Evolutionary conservation across 2,329 filamentous ascomycete species (phyloP), one percentile per base, ranked within the genome.

Genomic region (Passalora sequoiae): DNA sequence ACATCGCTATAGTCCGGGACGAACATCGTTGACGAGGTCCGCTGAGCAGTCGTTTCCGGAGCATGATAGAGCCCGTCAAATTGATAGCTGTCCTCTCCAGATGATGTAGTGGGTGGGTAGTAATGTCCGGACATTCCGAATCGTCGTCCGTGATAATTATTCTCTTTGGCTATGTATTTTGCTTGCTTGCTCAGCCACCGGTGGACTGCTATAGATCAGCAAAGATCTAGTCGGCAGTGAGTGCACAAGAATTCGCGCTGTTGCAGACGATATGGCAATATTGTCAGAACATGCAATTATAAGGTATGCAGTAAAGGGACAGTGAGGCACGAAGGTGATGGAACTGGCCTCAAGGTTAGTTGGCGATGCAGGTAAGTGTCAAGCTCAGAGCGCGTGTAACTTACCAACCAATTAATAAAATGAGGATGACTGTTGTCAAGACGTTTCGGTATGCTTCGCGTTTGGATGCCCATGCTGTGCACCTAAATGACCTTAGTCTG

Each of bases 91-190:
- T 31, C 28, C 24, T 40, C 38, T 19, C 20, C 28, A 5, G 38
- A 29, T 10, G 15, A 4, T 4, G 38, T 20, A 6, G 38, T 36
- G 15, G 20, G 12, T 3, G 54, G 46, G 22, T 44, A 49, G 39
- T 43, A 55, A 36, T 54, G 51, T n/a, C 46, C 42, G 4, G 54
- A 56, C 51, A 53, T 56, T 13, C 39, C 47, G 25, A 21, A 41
- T 21, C 15, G 27, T 13, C n/a, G 24, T 3, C 6, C 20, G 12
- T 19, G 16, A 19, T 40, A n/a, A 4, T 25, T 22, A 13, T 12
- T 7, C 9, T 39, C 15, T 28, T 8, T 16, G 7, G 10, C n/a
- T 12, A 30, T n/a, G n/a, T n/a, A n/a, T n/a, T n/a, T n/a, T n/a
- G n/a, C n/a, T n/a, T n/a, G n/a, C n/a, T n/a, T n/a, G n/a, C n/a